phyloP scores from a whole-genome alignment of 1,284 basidiomycete species.

The Microbotryum violaceum region DNA sequence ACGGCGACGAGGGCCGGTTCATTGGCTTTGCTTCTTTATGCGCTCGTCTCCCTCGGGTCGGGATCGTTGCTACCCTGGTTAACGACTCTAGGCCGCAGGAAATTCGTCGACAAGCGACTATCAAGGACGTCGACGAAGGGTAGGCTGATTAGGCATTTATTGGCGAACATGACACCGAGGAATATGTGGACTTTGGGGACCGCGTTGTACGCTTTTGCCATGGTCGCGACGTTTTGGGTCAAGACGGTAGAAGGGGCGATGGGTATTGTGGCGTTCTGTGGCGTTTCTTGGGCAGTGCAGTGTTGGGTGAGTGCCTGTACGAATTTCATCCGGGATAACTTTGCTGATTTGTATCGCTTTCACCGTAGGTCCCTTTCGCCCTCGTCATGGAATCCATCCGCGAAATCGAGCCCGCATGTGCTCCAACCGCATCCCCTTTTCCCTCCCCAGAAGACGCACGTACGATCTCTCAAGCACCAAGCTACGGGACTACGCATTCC shows the following conservation, averaged over 20 bases:
- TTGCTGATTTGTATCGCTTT: background rate
- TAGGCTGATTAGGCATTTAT: constrained; percentile 34
- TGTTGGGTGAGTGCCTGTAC: constrained; percentile 52
- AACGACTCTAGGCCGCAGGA: constrained; percentile 45
- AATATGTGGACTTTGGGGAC: constrained; percentile 79
- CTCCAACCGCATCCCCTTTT: background rate
- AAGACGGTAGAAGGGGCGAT: constrained; percentile 65
- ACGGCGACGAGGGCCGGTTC: constrained; percentile 69
- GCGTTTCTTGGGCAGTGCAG: constrained; percentile 89
- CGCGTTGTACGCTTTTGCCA: constrained; percentile 66
- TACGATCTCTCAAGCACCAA: too few relatives aligned
- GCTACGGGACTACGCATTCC: too few relatives aligned
- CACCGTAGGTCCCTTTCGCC: constrained; percentile 33
- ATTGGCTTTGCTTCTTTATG: constrained; percentile 68
- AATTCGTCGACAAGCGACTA: constrained; percentile 12
- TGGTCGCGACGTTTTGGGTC: constrained; percentile 75
- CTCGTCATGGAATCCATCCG: constrained; percentile 36
- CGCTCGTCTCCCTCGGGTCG: constrained; percentile 59
- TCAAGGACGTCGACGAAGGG: constrained; percentile 27
- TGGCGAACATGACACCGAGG: constrained; percentile 58
- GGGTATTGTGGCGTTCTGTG: constrained; percentile 69
- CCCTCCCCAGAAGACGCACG: background rate
- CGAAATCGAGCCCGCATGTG: constrained; percentile 11
- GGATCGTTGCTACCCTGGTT: constrained; percentile 69
- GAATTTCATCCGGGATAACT: background rate